Conservation (phyloP, 1,284 basidiomycete species). For the Cutaneotrichosporon sp. region DNA sequence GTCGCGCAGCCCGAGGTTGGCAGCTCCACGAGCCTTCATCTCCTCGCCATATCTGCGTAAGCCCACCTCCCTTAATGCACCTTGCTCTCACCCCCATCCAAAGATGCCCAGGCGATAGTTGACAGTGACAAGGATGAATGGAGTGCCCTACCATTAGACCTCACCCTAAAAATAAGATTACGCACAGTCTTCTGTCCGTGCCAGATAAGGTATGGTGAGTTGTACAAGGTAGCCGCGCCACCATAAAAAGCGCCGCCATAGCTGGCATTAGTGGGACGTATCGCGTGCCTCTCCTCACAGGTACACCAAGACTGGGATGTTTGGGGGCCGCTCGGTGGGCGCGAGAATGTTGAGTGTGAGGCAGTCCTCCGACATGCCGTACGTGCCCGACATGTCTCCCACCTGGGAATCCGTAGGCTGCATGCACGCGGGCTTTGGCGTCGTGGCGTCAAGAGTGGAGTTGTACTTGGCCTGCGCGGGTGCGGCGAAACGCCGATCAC, state of each 20-base stretch:
- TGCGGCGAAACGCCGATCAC: conserved; percentile 47
- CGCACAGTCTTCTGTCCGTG: not conserved
- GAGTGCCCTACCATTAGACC: conserved; percentile 16
- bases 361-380: conserved; percentile 45
- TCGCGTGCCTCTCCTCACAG: conserved; percentile 17
- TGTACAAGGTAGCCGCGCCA: conserved; percentile 23
- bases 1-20: conserved; percentile 49
- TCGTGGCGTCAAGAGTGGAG: conserved; percentile 24
- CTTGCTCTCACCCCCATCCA: conserved; percentile 39
- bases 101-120: conserved; percentile 52
- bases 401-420: conserved; percentile 22
- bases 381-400: conserved; percentile 17
- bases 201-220: conserved; percentile 18
- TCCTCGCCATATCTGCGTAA: conserved; percentile 27
- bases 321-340: conserved; percentile 8
- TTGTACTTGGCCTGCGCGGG: conserved; percentile 25
- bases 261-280: conserved; percentile 6
- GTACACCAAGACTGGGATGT: conserved; percentile 42
- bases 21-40: conserved; percentile 34
- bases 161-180: no score
- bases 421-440: conserved; percentile 30
- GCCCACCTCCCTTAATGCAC: no score
- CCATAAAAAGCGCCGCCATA: conserved; percentile 39
- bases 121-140: conserved; percentile 48
- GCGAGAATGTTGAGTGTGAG: conserved; percentile 47